These are phyloP conservation scores for Circinella umbellata DNA, from an alignment of 371 early-diverging fungal species.

Conservation along the genomic window DNA sequence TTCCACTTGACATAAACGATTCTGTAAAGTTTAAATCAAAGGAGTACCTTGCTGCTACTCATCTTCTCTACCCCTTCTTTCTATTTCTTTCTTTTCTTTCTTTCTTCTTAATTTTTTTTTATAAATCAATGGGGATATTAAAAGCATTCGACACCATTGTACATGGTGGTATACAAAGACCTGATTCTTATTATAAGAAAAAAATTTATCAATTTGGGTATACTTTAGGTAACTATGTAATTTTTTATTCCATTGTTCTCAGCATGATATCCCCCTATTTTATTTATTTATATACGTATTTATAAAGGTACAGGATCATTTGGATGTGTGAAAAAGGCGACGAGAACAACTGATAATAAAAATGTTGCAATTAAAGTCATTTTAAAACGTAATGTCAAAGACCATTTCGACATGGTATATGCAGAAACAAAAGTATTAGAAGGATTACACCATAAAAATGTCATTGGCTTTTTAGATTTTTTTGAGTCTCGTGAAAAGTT, in stretches of 20 bases:
- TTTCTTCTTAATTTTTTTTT: neutral
- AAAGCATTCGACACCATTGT: slow-evolving; percentile 41
- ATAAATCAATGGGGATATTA: slow-evolving; percentile 15
- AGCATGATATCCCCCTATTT: neutral
- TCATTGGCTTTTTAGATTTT: slow-evolving; percentile 83
- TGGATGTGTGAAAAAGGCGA: slow-evolving; percentile 76
- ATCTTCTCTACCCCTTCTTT: neutral
- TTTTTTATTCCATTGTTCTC: neutral
- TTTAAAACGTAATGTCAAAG: slow-evolving; percentile 67
- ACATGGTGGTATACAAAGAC: slow-evolving; percentile 58
- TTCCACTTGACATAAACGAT: neutral
- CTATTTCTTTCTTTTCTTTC: neutral
- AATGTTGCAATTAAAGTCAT: slow-evolving; percentile 84
- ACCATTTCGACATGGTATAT: slow-evolving; percentile 75
- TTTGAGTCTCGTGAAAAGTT: slow-evolving; percentile 82
- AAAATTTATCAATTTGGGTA: slow-evolving; percentile 65
- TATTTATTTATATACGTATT: neutral
- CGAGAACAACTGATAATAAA: slow-evolving; percentile 54
- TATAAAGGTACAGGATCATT: slow-evolving; percentile 72
- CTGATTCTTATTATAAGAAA: slow-evolving; percentile 73
- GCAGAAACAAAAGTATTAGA: slow-evolving; percentile 76
- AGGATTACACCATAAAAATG: slow-evolving; percentile 75
- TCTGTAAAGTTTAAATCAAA: neutral
- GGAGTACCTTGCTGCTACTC: too few relatives aligned
- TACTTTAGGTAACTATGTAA: slow-evolving; percentile 54